Percentiles rank a stretch among this genome's conserved stretches.
These are phyloP conservation scores for Gossypium rotundifolium DNA, from an alignment of 345 rosid genomes.

Conservation along the genomic window DNA sequence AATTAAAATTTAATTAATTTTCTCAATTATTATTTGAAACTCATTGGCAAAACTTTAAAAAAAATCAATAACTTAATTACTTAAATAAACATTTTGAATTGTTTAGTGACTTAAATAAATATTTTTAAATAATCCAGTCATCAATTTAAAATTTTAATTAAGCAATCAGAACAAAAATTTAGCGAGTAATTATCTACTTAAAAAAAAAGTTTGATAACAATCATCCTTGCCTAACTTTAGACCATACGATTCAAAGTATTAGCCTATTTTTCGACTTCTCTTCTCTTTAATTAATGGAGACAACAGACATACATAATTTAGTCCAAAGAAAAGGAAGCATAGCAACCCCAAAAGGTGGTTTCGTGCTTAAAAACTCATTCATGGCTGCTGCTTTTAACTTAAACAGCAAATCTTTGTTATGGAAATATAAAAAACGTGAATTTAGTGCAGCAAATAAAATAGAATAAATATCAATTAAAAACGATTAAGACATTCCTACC, in stretches of 20 bases:
- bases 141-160: no score
- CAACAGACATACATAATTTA: not conserved
- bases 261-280: not conserved
- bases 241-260: not conserved
- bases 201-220: not conserved
- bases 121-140: fast-evolving
- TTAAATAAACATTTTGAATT: no score
- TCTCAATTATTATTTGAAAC: fast-evolving
- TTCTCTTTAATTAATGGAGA: not conserved
- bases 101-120: no score
- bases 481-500: not conserved
- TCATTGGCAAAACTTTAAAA: no score
- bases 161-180: no score
- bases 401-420: not conserved
- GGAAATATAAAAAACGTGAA: not conserved
- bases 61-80: fast-evolving
- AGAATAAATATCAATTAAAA: not conserved
- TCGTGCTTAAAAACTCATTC: not conserved
- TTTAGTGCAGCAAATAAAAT: not conserved
- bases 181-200: not conserved
- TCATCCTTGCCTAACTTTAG: not conserved
- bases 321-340: not conserved
- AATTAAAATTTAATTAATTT: fast-evolving
- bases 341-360: not conserved
- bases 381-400: not conserved